A percentile compares a stretch with the other conserved stretches of the same genome.
Conservation (phyloP, 1,284 basidiomycete species). For the Ceratobasidium sp. region DNA sequence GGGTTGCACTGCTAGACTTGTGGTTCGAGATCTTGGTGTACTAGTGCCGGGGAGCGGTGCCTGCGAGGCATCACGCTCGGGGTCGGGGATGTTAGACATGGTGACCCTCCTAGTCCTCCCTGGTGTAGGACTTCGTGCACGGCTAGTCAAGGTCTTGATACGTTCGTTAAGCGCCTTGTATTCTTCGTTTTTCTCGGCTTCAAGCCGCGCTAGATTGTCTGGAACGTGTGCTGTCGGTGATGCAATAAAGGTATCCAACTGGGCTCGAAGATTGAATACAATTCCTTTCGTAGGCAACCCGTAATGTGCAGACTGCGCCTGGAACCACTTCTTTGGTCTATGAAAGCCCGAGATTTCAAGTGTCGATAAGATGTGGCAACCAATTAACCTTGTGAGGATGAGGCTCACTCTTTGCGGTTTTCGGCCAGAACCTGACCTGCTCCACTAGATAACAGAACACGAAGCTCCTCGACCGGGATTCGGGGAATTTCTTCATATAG, state of each 20-base stretch:
- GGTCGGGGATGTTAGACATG: conserved; percentile 1
- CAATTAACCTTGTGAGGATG: not conserved
- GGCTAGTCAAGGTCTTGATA: conserved; percentile 27
- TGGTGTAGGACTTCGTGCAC: conserved; percentile 38
- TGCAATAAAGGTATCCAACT: conserved; percentile 21
- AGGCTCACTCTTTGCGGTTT: conserved; percentile 36
- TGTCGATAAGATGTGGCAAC: not conserved
- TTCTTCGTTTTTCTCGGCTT: conserved; percentile 28
- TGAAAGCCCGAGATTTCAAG: not conserved
- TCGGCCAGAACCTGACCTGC: conserved; percentile 20
- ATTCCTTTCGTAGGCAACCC: conserved; percentile 31
- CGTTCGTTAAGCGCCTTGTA: conserved; percentile 25
- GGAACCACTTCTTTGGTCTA: conserved; percentile 42
- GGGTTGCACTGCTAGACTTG: not conserved
- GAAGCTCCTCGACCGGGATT: conserved; percentile 27
- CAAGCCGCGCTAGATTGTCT: conserved; percentile 1
- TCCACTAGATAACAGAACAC: conserved; percentile 10
- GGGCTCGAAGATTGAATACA: conserved; percentile 9
- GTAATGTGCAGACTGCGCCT: conserved; percentile 39
- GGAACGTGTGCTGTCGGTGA: conserved; percentile 23
- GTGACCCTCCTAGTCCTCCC: conserved; percentile 35
- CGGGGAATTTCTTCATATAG: conserved; percentile 30
- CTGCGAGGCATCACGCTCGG: not conserved
- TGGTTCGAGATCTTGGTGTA: conserved; percentile 24
- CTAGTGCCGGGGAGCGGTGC: not conserved